These are phyloP conservation scores for Penicillium parvum DNA, from an alignment of 495 filamentous ascomycete species.

Conservation along the genomic window DNA sequence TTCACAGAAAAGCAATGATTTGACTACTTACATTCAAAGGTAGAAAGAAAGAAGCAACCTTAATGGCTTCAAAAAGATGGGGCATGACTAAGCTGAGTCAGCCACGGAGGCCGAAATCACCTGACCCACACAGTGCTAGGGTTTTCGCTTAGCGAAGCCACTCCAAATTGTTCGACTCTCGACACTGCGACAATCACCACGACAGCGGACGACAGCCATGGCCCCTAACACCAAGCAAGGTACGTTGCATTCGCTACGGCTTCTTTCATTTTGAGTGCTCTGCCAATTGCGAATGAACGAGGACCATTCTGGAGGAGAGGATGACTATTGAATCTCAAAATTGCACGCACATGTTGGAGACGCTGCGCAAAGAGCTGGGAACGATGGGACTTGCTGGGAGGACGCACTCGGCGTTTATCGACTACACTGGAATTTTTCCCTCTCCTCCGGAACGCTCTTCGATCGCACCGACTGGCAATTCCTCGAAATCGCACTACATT, in stretches of 20 bases:
- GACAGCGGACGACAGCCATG: conserved; percentile 60
- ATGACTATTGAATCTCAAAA: conserved; percentile 10
- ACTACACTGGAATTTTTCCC: neutral
- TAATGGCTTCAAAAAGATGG: conserved; percentile 2
- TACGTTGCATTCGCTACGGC: conserved; percentile 37
- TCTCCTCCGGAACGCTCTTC: conserved; percentile 1
- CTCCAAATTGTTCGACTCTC: conserved; percentile 40
- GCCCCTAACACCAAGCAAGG: conserved; percentile 75
- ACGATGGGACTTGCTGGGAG: neutral
- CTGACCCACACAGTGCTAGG: conserved; percentile 49
- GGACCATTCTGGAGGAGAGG: conserved; percentile 10
- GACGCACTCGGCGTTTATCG: neutral
- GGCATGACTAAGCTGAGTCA: conserved; percentile 18
- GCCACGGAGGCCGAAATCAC: conserved; percentile 26
- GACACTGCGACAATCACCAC: conserved; percentile 47
- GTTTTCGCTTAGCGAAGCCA: conserved; percentile 47
- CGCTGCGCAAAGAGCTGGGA: neutral
- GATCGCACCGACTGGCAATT: conserved; percentile 11
- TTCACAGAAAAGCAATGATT: too few species aligned
- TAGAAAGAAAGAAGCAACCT: too few species aligned
- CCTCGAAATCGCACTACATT: neutral
- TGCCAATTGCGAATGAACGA: conserved; percentile 28
- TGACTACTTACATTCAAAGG: too few species aligned
- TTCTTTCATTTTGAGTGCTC: conserved; percentile 9
- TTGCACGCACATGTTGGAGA: conserved; percentile 10